Evolutionary conservation across 148 eudicot species (phyloP).

Genomic region (Diospyros lotus): DNA sequence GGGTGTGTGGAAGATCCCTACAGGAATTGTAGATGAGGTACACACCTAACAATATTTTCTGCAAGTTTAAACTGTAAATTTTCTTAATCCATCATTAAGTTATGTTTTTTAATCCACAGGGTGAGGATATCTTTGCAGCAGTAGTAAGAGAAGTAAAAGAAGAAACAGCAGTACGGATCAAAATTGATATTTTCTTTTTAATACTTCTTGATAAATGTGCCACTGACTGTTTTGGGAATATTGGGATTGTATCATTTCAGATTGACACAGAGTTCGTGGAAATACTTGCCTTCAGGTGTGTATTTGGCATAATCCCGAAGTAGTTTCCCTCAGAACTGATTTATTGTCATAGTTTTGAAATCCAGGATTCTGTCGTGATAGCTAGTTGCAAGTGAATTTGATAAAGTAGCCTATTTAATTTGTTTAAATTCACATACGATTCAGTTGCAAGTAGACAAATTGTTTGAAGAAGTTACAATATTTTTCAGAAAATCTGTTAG

Average conservation of each 20-base stretch:
- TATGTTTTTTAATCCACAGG: constrained; percentile 41
- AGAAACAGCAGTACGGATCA: constrained; percentile 75
- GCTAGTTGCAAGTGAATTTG: background rate
- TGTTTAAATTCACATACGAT: background rate
- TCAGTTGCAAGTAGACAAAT: background rate
- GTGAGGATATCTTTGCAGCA: constrained; percentile 66
- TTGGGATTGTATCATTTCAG: constrained; percentile 33
- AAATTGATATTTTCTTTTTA: background rate
- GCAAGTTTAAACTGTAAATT: too few species aligned
- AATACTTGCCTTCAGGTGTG: constrained; percentile 65
- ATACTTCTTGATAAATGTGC: background rate
- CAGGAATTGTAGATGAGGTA: constrained; percentile 86
- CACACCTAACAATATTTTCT: background rate
- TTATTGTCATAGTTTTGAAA: background rate
- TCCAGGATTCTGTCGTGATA: background rate
- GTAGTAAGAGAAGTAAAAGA: constrained; percentile 88
- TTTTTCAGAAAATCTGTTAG: background rate
- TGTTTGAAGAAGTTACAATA: background rate
- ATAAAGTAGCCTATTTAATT: background rate
- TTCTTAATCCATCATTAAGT: background rate
- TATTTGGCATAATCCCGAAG: background rate
- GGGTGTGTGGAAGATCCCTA: constrained; percentile 87
- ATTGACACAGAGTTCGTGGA: constrained; percentile 70
- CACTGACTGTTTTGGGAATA: constrained; percentile 4
- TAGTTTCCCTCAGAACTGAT: background rate